Conservation (phyloP, 2,329 filamentous ascomycete species). For the Lecanoromycetidae sp. region DNA sequence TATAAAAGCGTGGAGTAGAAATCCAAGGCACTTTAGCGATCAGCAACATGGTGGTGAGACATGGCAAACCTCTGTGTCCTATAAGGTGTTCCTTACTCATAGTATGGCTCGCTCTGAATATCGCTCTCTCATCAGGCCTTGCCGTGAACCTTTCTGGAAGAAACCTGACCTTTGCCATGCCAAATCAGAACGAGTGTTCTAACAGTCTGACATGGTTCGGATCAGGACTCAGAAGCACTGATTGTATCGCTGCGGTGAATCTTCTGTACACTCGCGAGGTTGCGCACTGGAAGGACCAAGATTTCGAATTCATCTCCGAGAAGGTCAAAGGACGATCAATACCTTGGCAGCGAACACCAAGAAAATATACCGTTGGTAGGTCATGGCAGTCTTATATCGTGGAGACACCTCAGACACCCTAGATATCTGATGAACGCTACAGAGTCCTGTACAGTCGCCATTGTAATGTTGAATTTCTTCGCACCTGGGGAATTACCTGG, state of each 20-base stretch:
- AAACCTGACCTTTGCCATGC: no score
- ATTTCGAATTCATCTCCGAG: constrained; percentile 1
- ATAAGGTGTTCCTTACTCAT: no score
- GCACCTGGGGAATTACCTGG: neutral
- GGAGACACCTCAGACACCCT: neutral
- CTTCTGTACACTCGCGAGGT: neutral
- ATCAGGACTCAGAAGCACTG: no score
- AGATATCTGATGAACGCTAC: neutral
- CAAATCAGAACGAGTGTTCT: no score
- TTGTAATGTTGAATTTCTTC: constrained; percentile 9
- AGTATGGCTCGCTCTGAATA: no score
- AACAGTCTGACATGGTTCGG: no score
- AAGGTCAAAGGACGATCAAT: neutral
- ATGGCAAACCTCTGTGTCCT: no score
- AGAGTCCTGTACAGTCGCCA: neutral
- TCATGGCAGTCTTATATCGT: neutral
- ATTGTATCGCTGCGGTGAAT: neutral
- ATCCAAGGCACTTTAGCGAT: no score
- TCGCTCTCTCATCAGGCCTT: no score
- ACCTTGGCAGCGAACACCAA: neutral
- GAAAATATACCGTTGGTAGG: constrained; percentile 2
- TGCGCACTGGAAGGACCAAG: neutral
- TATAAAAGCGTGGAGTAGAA: no score
- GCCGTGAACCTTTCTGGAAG: no score
- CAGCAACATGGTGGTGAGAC: no score